These are phyloP conservation scores for Trypanosoma melophagium DNA, from an alignment of 208 protist genomes.

Conservation along the genomic window DNA sequence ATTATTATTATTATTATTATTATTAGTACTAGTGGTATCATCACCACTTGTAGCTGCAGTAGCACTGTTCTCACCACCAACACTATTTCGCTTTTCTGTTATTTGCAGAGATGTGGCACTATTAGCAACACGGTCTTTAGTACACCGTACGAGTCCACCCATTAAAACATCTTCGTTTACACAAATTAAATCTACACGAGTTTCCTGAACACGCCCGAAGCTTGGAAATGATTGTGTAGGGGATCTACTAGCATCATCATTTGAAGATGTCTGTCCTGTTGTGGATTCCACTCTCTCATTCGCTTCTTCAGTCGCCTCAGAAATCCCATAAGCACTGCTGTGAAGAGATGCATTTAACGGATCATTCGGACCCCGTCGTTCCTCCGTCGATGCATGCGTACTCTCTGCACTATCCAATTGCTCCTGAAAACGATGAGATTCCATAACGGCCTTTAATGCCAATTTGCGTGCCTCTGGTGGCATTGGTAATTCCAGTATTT, in stretches of 20 bases:
- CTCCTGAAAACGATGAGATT: conserved; percentile 43
- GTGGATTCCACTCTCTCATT: not conserved
- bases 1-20: no score
- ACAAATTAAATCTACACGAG: conserved; percentile 69
- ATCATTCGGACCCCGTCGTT: not conserved
- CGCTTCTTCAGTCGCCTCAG: not conserved
- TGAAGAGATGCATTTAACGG: no score
- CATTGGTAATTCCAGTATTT: conserved; percentile 51
- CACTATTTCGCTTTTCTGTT: no score
- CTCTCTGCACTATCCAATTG: conserved; percentile 26
- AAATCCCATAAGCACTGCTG: no score
- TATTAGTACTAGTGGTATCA: not conserved
- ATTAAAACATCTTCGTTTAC: conserved; percentile 39
- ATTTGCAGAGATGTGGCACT: no score
- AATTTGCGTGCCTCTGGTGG: conserved; percentile 54
- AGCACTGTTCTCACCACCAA: no score
- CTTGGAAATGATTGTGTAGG: conserved; percentile 30
- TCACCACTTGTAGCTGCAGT: no score
- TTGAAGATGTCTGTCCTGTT: not conserved
- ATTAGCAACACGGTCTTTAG: conserved; percentile 41
- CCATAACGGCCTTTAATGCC: conserved; percentile 60
- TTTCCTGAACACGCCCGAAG: conserved; percentile 45
- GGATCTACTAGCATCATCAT: not conserved
- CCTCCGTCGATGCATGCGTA: conserved; percentile 5
- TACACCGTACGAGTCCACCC: conserved; percentile 42